A percentile compares a stretch with the other conserved stretches of the same genome.
These are phyloP conservation scores for Coemansia javaensis DNA, from an alignment of 192 early-diverging fungal genomes.

Conservation along the genomic window DNA sequence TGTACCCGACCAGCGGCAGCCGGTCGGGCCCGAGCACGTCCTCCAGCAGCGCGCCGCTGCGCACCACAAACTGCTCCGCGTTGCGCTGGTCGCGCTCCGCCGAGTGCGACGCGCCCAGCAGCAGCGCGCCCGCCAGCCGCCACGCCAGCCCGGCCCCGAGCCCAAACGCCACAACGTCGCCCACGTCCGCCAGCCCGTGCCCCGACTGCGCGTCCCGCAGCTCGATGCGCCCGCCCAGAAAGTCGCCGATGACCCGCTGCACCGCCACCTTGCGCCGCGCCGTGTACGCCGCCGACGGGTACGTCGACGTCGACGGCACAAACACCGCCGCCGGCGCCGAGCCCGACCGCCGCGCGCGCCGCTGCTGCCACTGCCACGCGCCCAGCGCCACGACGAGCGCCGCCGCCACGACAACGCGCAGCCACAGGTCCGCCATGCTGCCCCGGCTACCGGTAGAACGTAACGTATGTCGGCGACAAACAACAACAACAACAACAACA, in stretches of 20 bases:
- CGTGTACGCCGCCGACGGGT: slow-evolving; percentile 44
- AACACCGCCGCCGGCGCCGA: slow-evolving; percentile 31
- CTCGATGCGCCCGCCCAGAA: slow-evolving; percentile 42
- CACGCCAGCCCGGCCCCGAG: slow-evolving; percentile 20
- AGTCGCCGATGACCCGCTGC: slow-evolving; percentile 40
- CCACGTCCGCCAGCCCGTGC: slow-evolving; percentile 27
- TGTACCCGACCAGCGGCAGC: slow-evolving; percentile 41
- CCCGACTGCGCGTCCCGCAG: slow-evolving; percentile 47
- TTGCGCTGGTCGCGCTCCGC: slow-evolving; percentile 14
- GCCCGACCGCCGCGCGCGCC: slow-evolving; percentile 18
- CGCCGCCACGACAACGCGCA: slow-evolving; percentile 4
- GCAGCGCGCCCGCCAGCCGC: slow-evolving; percentile 17
- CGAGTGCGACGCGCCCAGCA: slow-evolving; percentile 25
- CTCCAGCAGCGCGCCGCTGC: slow-evolving; percentile 43
- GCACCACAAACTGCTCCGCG: slow-evolving; percentile 25
- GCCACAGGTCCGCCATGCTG: too few relatives aligned
- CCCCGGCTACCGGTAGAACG: too few relatives aligned
- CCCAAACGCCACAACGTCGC: slow-evolving; percentile 36
- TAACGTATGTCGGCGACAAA: too few relatives aligned
- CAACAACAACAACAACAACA: slow-evolving; percentile 1
- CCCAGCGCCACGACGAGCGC: slow-evolving; percentile 18
- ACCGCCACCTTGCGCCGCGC: slow-evolving; percentile 27
- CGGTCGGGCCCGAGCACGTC: slow-evolving; percentile 41
- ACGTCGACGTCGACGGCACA: slow-evolving; percentile 49
- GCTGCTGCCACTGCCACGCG: slow-evolving; percentile 27